phyloP scores from a whole-genome alignment of 306 rosid species.

The Cicer cuneatum region DNA sequence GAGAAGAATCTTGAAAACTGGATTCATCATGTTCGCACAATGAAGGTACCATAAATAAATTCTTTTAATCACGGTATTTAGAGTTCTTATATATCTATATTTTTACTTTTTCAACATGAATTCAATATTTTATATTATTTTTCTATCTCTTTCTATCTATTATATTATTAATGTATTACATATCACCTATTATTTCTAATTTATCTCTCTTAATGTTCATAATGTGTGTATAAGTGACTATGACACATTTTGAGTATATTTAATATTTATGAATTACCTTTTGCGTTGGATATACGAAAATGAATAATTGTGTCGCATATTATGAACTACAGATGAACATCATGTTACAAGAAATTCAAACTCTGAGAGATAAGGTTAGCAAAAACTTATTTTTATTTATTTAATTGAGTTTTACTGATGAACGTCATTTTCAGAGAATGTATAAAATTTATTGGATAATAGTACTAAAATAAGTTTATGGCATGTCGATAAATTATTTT shows the following conservation, averaged over 20 bases:
- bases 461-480: too few species aligned
- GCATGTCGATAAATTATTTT: too few species aligned
- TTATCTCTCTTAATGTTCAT: too few species aligned
- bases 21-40: constrained; percentile 78
- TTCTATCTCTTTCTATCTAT: too few species aligned
- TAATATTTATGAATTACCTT: neutral
- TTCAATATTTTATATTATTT: too few species aligned
- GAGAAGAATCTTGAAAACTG: constrained; percentile 91
- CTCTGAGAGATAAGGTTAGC: constrained; percentile 74
- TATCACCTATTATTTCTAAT: too few species aligned
- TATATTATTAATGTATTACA: too few species aligned
- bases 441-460: neutral
- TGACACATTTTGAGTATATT: too few species aligned
- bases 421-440: neutral
- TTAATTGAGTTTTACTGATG: neutral
- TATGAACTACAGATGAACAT: constrained; percentile 65
- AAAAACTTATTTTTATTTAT: neutral
- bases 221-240: too few species aligned
- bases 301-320: neutral
- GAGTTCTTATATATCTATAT: too few species aligned
- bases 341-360: constrained; percentile 80
- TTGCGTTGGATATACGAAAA: neutral
- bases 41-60: constrained; percentile 59
- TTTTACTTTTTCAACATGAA: too few species aligned
- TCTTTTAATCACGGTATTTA: too few species aligned